Evolutionary conservation across 1,284 basidiomycete species (phyloP), one percentile per base, ranked within the genome.

Genomic region (Ustilago bromivora): DNA sequence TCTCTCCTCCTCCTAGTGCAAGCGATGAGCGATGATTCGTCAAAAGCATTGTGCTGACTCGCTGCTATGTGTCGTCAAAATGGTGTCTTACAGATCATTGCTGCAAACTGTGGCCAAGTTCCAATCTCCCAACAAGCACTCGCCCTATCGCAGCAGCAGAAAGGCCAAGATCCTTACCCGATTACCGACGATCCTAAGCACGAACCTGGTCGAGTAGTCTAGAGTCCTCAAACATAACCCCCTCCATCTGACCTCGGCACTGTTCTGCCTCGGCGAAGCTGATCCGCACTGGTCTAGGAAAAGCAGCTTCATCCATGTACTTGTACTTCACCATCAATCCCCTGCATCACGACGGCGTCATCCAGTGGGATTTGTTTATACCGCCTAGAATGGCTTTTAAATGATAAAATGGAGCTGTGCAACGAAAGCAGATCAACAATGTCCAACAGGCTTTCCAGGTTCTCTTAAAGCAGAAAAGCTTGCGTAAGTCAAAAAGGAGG

Each of bases 101-200:
- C 51, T 53, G 57, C 75, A 3, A 71, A 69, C 40, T 69, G 70
- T 12, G 74, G 66, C 15, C 69, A 72, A 17, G 31, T 69, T 9
- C 74, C 75, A 15, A 68, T 73, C 61, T 71, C 75, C 9, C 70
- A 77, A 53, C 67, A 74, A 54, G 66, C 66, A 5, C 57, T 71
- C 23, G 71, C 68, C 31, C 66, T 69, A 38, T 62, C 73, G 6
- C 74, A 69, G 38, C 62, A 73, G 23, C 63, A 75, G 23, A 63
- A 66, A 54, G 63, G 64, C 41, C 38, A 75, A 28, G 66, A 73
- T 51, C 71, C 70, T 11, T 73, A 53, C 55, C 75, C 75, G 7
- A 32, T 78, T 57, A 78, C 76, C 2, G 74, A 78, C 40, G 76
- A 78, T 47, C 76, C 76, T 6, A 60, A 59, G 35, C 64, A 78